Conservation (phyloP, 2,329 filamentous ascomycete genomes). For the Aspergillus bombycis region DNA sequence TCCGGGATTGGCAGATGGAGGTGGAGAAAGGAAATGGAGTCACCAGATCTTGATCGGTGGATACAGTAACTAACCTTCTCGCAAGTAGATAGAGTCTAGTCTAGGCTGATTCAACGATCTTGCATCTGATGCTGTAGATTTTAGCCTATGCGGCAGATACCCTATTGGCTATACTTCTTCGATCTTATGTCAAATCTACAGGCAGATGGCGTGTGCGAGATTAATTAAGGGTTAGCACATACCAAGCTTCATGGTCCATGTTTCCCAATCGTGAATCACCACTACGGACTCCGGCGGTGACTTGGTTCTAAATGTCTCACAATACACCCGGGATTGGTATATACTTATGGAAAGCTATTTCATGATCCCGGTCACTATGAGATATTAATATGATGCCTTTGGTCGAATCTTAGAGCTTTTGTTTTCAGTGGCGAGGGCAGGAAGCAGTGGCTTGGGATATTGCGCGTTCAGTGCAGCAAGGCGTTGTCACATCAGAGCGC, state of each 20-base stretch:
- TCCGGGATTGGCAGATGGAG: background rate
- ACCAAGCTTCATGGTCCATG: background rate
- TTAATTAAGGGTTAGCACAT: background rate
- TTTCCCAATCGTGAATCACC: background rate
- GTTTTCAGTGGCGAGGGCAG: background rate
- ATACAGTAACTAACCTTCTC: background rate
- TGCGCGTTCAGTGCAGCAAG: background rate
- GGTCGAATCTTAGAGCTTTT: background rate
- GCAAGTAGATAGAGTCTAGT: background rate
- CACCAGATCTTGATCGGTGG: background rate
- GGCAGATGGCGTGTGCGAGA: background rate
- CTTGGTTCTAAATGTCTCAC: background rate
- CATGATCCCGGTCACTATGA: background rate
- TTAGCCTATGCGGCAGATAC: background rate
- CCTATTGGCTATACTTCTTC: background rate
- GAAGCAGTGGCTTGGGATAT: background rate
- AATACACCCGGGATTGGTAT: background rate
- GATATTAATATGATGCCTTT: background rate
- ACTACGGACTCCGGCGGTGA: background rate
- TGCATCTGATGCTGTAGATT: background rate
- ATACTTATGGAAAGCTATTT: background rate
- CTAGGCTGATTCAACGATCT: background rate
- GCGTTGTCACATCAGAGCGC: background rate
- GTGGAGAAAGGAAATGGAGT: background rate
- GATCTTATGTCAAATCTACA: background rate